Evolutionary conservation across 192 early-diverging fungal species (phyloP).

Genomic region (Coemansia sp.): DNA sequence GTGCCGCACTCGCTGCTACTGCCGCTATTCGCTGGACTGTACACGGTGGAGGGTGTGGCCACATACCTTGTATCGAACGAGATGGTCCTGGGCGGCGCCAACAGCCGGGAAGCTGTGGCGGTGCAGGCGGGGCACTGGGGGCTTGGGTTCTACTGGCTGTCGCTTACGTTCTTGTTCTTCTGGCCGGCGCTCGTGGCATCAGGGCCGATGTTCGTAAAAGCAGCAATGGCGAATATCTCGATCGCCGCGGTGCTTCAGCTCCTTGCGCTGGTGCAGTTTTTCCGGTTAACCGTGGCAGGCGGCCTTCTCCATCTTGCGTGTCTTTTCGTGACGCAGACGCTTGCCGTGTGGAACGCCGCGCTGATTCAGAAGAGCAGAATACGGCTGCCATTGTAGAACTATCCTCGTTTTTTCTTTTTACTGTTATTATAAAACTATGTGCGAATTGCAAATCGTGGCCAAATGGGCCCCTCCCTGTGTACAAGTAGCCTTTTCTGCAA

Average conservation of each 20-base stretch:
- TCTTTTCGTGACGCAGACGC: conserved; percentile 16
- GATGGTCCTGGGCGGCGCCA: conserved; percentile 28
- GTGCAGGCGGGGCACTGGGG: conserved; percentile 39
- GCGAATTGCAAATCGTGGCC: not conserved
- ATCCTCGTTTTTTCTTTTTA: not conserved
- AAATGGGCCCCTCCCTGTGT: not conserved
- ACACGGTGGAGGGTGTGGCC: conserved; percentile 34
- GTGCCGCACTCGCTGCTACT: conserved; percentile 26
- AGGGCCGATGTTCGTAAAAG: conserved; percentile 23
- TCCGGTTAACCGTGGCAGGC: conserved; percentile 28
- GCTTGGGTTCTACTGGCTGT: conserved; percentile 48
- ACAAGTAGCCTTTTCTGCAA: not conserved
- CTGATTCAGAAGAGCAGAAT: conserved; percentile 24
- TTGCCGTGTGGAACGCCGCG: conserved; percentile 43
- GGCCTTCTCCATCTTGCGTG: conserved; percentile 39
- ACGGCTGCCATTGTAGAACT: conserved; percentile 14
- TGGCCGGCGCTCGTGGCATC: conserved; percentile 42
- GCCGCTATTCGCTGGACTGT: conserved; percentile 25
- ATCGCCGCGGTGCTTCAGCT: conserved; percentile 30
- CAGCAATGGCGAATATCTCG: conserved; percentile 35
- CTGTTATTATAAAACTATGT: not conserved
- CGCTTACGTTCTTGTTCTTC: conserved; percentile 39
- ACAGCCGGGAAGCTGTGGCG: conserved; percentile 20
- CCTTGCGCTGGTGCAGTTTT: conserved; percentile 46
- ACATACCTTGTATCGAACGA: conserved; percentile 40